Percentiles rank a stretch among this genome's conserved stretches.
Conservation (phyloP, 805 yeast genomes). For the Kodamaea leandrae region DNA sequence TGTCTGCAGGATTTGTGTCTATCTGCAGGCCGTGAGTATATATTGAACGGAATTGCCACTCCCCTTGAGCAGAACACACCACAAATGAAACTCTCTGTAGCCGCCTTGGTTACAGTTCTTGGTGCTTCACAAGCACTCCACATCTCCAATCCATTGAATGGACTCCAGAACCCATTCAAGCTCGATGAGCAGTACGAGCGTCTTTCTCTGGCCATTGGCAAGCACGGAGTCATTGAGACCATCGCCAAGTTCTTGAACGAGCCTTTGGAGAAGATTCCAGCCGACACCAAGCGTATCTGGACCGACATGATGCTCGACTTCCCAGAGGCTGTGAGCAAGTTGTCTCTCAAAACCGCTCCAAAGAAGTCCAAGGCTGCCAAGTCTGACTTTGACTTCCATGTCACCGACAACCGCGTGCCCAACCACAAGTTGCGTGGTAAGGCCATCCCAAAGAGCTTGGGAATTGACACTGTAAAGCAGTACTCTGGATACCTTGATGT, state of each 20-base stretch:
- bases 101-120: slow-evolving; percentile 19
- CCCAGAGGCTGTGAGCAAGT: slow-evolving; percentile 52
- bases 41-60: slow-evolving; percentile 4
- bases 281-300: slow-evolving; percentile 55
- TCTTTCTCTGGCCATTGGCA: slow-evolving; percentile 10
- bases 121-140: slow-evolving; percentile 21
- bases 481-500: slow-evolving; percentile 84
- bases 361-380: slow-evolving; percentile 22
- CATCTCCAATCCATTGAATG: slow-evolving; percentile 21
- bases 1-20: neutral
- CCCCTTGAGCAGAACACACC: neutral
- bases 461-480: slow-evolving; percentile 80
- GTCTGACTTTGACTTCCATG: slow-evolving; percentile 38
- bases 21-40: slow-evolving; percentile 7
- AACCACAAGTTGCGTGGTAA: slow-evolving; percentile 60
- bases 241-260: slow-evolving; percentile 53
- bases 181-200: slow-evolving; percentile 9
- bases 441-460: slow-evolving; percentile 61
- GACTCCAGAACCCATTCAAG: slow-evolving; percentile 18
- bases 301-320: slow-evolving; percentile 57
- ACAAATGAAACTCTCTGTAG: slow-evolving; percentile 21
- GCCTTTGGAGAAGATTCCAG: slow-evolving; percentile 48
- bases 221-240: slow-evolving; percentile 37
- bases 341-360: slow-evolving; percentile 53
- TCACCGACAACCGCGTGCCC: slow-evolving; percentile 37